Evolutionary conservation across 495 filamentous ascomycete species (phyloP).

Genomic region (Penicillium atrosanguineum): DNA sequence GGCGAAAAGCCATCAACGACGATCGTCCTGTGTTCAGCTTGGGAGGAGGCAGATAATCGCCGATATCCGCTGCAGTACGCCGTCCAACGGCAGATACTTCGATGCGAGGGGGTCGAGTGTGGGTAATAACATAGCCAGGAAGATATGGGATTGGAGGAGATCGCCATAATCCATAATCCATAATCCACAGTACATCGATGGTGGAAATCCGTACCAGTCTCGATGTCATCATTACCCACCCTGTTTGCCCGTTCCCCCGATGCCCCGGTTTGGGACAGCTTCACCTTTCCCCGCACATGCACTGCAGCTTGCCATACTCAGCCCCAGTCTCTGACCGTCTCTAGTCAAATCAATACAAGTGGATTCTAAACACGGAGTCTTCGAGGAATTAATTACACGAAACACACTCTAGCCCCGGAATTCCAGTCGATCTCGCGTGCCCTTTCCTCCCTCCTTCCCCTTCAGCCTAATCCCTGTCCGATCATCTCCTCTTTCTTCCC

Average conservation of each 20-base stretch:
- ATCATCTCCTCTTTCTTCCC: constrained; percentile 3
- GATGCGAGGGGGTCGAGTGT: background rate
- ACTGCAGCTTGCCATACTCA: background rate
- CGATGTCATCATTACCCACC: constrained; percentile 20
- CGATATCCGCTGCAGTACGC: constrained; percentile 1
- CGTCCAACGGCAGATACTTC: constrained; percentile 1
- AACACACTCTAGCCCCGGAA: constrained; percentile 1
- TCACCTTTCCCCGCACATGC: constrained; percentile 4
- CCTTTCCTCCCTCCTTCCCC: constrained; percentile 2
- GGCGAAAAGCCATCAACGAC: constrained; percentile 9
- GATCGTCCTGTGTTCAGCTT: constrained; percentile 14
- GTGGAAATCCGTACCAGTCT: background rate
- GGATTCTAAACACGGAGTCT: background rate
- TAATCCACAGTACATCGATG: too few species aligned
- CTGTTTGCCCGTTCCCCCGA: background rate
- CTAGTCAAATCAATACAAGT: background rate
- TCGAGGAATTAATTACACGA: background rate
- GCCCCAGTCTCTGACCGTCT: background rate
- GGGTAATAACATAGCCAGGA: background rate
- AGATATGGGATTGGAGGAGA: background rate
- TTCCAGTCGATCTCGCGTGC: constrained; percentile 12
- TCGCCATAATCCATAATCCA: too few species aligned
- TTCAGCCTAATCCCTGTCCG: constrained; percentile 7
- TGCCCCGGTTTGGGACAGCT: background rate
- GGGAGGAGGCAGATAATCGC: constrained; percentile 1